Conservation (phyloP, 345 rosid species). For the Crucihimalaya himalaica region DNA sequence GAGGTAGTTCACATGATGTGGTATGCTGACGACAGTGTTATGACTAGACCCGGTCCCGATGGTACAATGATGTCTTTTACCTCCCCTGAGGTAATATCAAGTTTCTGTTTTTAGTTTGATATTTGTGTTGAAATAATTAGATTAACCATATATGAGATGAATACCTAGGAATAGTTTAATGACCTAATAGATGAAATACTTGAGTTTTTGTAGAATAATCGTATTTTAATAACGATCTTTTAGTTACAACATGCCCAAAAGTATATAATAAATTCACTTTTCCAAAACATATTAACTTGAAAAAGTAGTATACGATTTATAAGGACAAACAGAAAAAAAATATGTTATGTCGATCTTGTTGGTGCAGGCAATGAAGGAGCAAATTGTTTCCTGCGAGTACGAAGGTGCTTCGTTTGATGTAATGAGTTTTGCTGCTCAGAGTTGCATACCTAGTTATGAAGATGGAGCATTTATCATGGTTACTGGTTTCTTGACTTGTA, state of each 20-base stretch:
- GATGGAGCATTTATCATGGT: neutral
- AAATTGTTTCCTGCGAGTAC: neutral
- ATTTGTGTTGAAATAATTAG: too few species aligned
- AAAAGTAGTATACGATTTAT: neutral
- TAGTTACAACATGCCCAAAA: neutral
- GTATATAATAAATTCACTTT: neutral
- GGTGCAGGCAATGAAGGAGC: neutral
- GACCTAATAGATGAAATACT: too few species aligned
- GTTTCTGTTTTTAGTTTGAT: neutral
- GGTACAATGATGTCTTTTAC: neutral
- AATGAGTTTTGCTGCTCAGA: neutral
- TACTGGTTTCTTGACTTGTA: neutral
- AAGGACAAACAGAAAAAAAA: too few species aligned
- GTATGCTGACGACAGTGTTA: neutral
- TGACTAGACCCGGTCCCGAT: neutral
- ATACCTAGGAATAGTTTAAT: too few species aligned
- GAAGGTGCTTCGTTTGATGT: neutral
- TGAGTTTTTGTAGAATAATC: too few species aligned
- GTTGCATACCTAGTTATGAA: neutral
- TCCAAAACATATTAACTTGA: neutral
- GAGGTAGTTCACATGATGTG: neutral
- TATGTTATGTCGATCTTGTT: neutral
- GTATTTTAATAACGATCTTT: too few species aligned
- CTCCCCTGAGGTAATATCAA: neutral
- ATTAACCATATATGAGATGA: too few species aligned